Evolutionary conservation across 345 rosid genomes (phyloP).

Genomic region (Litchi chinensis): DNA sequence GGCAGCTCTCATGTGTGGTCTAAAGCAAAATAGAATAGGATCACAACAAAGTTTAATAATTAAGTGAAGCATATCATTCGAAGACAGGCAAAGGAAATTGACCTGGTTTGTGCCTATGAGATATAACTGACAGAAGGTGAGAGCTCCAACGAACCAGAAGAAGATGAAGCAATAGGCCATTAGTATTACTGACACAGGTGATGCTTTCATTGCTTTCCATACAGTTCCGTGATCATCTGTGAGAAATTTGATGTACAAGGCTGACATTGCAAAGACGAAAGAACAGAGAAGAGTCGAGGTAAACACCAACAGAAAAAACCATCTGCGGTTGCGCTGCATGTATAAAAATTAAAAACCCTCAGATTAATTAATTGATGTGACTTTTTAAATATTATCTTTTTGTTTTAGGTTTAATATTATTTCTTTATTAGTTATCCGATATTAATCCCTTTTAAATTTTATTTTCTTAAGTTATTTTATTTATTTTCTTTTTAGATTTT

Average conservation of each 20-base stretch:
- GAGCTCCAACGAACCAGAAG: constrained; percentile 62
- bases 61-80: background rate
- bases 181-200: constrained; percentile 49
- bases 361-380: background rate
- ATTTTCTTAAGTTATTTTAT: no score
- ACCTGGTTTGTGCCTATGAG: constrained; percentile 61
- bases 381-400: no score
- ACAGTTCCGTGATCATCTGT: constrained; percentile 38
- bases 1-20: constrained; percentile 55
- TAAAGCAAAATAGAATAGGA: constrained; percentile 22
- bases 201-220: constrained; percentile 53
- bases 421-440: no score
- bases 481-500: no score
- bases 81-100: constrained; percentile 15
- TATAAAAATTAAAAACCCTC: constrained; percentile 2
- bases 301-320: constrained; percentile 54
- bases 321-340: constrained; percentile 60
- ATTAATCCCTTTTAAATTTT: no score
- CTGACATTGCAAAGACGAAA: constrained; percentile 52
- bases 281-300: constrained; percentile 55
- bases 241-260: constrained; percentile 45
- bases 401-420: no score
- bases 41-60: constrained; percentile 2
- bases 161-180: constrained; percentile 54
- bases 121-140: constrained; percentile 55